phyloP scores from a whole-genome alignment of 768 basidiomycete genomes.

The Paxillus ammoniavirescens region DNA sequence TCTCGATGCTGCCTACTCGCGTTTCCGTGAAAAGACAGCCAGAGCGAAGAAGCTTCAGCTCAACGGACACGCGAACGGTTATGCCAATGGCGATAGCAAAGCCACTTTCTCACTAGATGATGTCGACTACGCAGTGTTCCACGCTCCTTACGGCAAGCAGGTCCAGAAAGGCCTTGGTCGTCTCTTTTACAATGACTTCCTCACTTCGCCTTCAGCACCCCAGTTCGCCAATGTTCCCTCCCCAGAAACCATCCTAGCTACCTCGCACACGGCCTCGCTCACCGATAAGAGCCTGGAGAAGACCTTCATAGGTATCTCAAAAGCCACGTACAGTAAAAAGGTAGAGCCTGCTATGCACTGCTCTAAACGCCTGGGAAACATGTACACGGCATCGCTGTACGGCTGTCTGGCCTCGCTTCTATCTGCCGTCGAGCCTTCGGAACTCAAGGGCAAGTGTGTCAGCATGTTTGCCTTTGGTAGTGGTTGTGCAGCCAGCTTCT shows the following conservation, averaged over 20 bases:
- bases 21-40: slow-evolving; percentile 80
- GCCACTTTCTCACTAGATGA: slow-evolving; percentile 68
- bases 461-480: slow-evolving; percentile 96
- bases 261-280: slow-evolving; percentile 70
- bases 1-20: slow-evolving; percentile 83
- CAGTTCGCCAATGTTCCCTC: slow-evolving; percentile 69
- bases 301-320: slow-evolving; percentile 81
- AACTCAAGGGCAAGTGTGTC: slow-evolving; percentile 79
- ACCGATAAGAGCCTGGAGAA: slow-evolving; percentile 97
- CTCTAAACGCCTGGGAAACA: slow-evolving; percentile 93
- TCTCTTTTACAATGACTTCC: slow-evolving; percentile 90
- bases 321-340: slow-evolving; percentile 68
- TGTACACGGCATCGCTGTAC: slow-evolving; percentile 97
- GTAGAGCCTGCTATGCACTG: slow-evolving; percentile 83
- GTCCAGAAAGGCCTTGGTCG: slow-evolving; percentile 97
- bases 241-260: slow-evolving; percentile 65
- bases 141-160: slow-evolving; percentile 98
- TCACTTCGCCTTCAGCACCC: slow-evolving; percentile 66
- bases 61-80: slow-evolving; percentile 38
- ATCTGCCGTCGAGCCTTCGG: slow-evolving; percentile 64
- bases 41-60: slow-evolving; percentile 52
- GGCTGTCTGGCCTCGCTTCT: slow-evolving; percentile 90
- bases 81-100: slow-evolving; percentile 36
- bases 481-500: slow-evolving; percentile 95
- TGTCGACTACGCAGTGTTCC: slow-evolving; percentile 94